Base-by-base conservation (phyloP, 129 eudicot genomes). In the Calendula officinalis region DNA sequence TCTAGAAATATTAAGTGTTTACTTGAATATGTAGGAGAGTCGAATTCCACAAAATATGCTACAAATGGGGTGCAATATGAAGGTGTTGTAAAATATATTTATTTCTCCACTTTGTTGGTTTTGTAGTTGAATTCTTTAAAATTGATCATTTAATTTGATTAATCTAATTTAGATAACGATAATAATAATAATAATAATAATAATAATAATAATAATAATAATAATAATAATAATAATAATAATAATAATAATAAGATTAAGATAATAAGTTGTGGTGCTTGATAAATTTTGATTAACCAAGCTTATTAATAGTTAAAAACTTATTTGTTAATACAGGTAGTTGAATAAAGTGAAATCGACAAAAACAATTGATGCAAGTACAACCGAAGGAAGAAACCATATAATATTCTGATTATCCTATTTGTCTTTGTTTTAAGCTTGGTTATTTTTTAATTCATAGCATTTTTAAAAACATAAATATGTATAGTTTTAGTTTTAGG, bases 351-450 rank as follows among this genome's bases (percentile, higher is more conserved):
- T 64, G 67, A 82, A 78, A 75, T 54, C 84, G 3, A 48, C 60
- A 56, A 79, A 57, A 71, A 68, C 74, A 39, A 82, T 57, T 50
- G 78, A 67, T 27, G 55, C 85, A 61, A 67, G 58, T 76, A 76
- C 82, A 56, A 53, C 56, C 6, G 97, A 91, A 43, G 94, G 77
- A 50, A 71, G 65, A 62, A 60, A 82, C 57, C 66, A 78, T 53
- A n/a, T n/a, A n/a, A n/a, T 83, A 81, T 46, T 73, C 79, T 13
- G 68, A 67, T 90, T 83, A 84, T 84, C 82, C 85, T 82, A 58
- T 34, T 49, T 13, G 8, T n/a, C 69, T 62, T 37, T n/a, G n/a
- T n/a, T 5, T 8, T 41, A 41, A 71, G 51, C 13, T 14, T 22
- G 61, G n/a, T 49, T 35, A 30, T 32, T 8, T 27, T 59, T 14